phyloP scores from a whole-genome alignment of 257 asterid genomes.

The Coffea canephora region DNA sequence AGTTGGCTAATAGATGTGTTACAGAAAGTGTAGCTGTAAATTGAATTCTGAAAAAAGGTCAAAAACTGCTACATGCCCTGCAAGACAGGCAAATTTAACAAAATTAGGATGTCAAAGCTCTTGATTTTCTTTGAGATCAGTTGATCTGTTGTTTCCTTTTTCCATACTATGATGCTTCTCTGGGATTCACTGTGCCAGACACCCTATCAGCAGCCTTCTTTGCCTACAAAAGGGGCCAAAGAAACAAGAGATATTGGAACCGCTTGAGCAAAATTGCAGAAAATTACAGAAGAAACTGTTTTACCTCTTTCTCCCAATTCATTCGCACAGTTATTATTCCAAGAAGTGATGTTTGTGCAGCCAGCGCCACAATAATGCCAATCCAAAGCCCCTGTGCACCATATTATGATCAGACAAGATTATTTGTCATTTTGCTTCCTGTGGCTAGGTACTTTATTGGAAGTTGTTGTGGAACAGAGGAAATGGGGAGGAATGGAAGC shows the following conservation, averaged over 20 bases:
- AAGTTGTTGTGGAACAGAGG: not conserved
- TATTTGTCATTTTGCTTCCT: not conserved
- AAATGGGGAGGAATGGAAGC: too few relatives aligned
- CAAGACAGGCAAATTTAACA: not conserved
- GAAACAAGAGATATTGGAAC: not conserved
- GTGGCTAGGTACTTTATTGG: not conserved
- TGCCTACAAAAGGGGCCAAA: slow-evolving; percentile 5
- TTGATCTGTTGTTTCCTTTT: not conserved
- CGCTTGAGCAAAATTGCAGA: not conserved
- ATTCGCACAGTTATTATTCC: slow-evolving; percentile 16
- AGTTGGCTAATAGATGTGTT: not conserved
- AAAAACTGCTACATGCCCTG: not conserved
- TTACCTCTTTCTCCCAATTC: slow-evolving; percentile 27
- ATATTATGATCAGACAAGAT: not conserved
- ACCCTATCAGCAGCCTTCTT: slow-evolving; percentile 18
- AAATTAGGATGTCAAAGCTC: not conserved
- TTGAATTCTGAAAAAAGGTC: not conserved
- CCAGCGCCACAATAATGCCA: slow-evolving; percentile 16
- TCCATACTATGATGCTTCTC: not conserved
- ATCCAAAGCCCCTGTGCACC: slow-evolving; percentile 27
- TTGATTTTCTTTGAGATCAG: too few relatives aligned
- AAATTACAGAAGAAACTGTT: not conserved
- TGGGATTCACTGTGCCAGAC: not conserved
- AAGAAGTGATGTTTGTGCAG: slow-evolving; percentile 19
- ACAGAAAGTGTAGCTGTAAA: not conserved